Base-by-base conservation (phyloP, 352 stramenopile genomes). In the Phytophthora sp. region DNA sequence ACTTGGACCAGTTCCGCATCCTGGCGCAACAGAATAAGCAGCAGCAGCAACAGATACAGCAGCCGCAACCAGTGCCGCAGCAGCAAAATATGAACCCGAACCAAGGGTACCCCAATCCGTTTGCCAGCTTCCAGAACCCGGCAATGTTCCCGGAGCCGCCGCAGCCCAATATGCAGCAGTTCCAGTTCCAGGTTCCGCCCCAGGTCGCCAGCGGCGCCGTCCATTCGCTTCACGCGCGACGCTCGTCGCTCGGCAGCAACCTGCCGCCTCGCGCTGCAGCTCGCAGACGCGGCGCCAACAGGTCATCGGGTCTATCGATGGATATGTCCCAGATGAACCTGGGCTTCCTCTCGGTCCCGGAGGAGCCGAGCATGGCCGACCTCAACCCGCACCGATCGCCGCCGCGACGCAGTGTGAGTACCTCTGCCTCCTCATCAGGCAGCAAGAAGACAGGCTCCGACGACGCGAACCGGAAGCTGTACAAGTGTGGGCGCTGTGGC, bases 401-500 rank as follows among this genome's bases (percentile, higher is more conserved):
- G 41, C 60, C 64, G 1, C 51, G 21, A 54, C 59, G 32, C 31
- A 82, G 46, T 20, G 52, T 30, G 42, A 67, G 52, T 38, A 43
- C 35, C 13, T 58, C 65, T 59, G 48, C 54, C 50, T 62, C 54
- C 13, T 66, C 39, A 58, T 66, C 44, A 27, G 46, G 35, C 30
- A 66, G 24, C 34, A 84, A 80, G 57, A 77, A 81, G 43, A 38
- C 35, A 4, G n/a, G 17, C 12, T 18, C 41, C 1, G 71, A 82
- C 28, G 79, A 88, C 13, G 54, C 63, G 43, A 88, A 84, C 59
- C 81, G 83, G 31, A 93, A 93, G 62, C 64, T 87, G 70, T 95
- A 95, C 83, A 95, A 95, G 68, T 95, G 87, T 50, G 87, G 87
- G 5, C 84, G 87, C 31, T 95, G 87, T 39, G 87, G 87, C 0